Conservation (phyloP, 75 land plant species). For the Picea glauca region DNA sequence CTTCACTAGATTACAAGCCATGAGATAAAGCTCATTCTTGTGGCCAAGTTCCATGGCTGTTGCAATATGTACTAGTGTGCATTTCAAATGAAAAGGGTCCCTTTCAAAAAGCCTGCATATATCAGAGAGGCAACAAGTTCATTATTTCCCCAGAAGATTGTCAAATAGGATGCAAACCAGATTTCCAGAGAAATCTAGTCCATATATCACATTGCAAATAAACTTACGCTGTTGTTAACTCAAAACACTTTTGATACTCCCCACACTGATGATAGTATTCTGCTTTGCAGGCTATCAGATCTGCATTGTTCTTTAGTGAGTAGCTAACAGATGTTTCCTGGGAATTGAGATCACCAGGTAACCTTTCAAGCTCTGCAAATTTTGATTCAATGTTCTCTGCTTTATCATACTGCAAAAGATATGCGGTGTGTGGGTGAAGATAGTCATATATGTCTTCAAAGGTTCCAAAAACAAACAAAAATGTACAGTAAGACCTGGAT, state of each 20-base stretch:
- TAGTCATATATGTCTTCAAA: neutral
- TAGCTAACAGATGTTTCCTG: constrained; percentile 31
- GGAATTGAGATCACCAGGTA: constrained; percentile 25
- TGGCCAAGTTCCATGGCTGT: constrained; percentile 95
- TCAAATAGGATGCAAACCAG: neutral
- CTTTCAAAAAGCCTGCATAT: constrained; percentile 72
- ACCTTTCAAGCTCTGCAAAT: constrained; percentile 70
- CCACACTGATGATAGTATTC: constrained; percentile 91
- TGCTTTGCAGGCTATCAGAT: constrained; percentile 89
- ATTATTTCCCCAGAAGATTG: neutral
- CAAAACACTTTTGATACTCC: constrained; percentile 94
- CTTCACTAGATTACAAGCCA: constrained; percentile 89
- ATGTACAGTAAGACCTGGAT: neutral
- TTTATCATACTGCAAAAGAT: constrained; percentile 73
- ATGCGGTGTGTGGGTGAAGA: neutral
- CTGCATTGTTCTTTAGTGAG: constrained; percentile 82
- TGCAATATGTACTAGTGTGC: constrained; percentile 84
- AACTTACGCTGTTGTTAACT: constrained; percentile 76
- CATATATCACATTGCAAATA: neutral
- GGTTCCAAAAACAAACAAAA: neutral
- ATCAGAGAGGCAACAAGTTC: neutral
- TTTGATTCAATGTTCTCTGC: constrained; percentile 65
- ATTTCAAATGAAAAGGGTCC: constrained; percentile 90
- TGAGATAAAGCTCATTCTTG: constrained; percentile 91
- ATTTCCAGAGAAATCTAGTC: neutral